Conservation (phyloP, 2,329 filamentous ascomycete species). For the Thelonectria discophora region DNA sequence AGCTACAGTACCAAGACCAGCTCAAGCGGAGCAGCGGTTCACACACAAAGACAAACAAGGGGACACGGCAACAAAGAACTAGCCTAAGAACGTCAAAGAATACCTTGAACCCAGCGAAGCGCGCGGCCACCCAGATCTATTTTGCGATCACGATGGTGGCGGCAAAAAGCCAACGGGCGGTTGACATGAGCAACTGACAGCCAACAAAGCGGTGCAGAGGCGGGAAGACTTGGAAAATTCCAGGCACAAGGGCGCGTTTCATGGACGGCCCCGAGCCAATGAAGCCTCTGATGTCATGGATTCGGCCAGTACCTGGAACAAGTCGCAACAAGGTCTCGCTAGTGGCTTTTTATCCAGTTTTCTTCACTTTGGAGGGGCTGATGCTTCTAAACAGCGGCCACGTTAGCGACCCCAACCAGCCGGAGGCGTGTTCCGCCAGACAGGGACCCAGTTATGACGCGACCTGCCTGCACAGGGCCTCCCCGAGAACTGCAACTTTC, state of each 20-base stretch:
- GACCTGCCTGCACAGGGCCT: slow-evolving; percentile 11
- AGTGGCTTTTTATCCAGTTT: slow-evolving; percentile 27
- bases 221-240: slow-evolving; percentile 23
- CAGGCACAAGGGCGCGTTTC: slow-evolving; percentile 37
- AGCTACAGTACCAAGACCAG: no score
- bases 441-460: slow-evolving; percentile 34
- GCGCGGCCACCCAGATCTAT: slow-evolving; percentile 21
- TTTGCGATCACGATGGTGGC: slow-evolving; percentile 14
- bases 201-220: slow-evolving; percentile 29
- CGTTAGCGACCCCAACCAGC: neutral
- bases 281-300: slow-evolving; percentile 50
- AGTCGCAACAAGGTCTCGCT: neutral
- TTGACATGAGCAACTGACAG: slow-evolving; percentile 16
- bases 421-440: slow-evolving; percentile 2
- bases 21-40: neutral
- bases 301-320: slow-evolving; percentile 19
- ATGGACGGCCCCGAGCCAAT: slow-evolving; percentile 36
- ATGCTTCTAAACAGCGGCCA: slow-evolving; percentile 7
- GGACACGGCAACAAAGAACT: neutral
- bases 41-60: slow-evolving; percentile 10
- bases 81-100: neutral
- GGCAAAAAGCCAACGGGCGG: slow-evolving; percentile 12
- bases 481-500: slow-evolving; percentile 23
- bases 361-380: slow-evolving; percentile 2
- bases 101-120: slow-evolving; percentile 10